phyloP scores from a whole-genome alignment of 257 asterid genomes.

The Scutellaria baicalensis region DNA sequence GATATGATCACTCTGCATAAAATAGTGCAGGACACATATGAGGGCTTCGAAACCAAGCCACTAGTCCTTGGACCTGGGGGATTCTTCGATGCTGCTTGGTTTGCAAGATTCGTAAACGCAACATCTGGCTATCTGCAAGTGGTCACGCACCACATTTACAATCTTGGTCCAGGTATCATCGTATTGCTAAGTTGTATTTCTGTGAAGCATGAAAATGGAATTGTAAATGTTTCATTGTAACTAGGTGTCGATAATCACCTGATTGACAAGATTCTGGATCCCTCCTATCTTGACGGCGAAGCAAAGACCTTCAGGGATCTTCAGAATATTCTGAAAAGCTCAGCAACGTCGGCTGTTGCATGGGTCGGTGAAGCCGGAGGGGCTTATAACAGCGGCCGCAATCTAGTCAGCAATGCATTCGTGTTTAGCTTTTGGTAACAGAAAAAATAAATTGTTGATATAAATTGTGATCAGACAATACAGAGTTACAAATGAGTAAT shows the following conservation, averaged over 20 bases:
- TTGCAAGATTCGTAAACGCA: conserved; percentile 30
- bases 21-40: conserved; percentile 46
- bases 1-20: conserved; percentile 43
- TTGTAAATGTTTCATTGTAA: not conserved
- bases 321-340: conserved; percentile 31
- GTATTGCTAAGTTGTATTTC: not conserved
- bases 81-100: conserved; percentile 63
- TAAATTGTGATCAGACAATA: not conserved
- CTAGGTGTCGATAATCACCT: conserved; percentile 63
- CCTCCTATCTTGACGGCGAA: conserved; percentile 58
- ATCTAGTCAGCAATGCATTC: conserved; percentile 71
- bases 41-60: conserved; percentile 38
- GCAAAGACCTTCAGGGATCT: conserved; percentile 47
- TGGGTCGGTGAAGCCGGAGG: conserved; percentile 94
- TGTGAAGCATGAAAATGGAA: not conserved
- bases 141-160: conserved; percentile 82
- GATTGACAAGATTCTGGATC: conserved; percentile 65
- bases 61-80: conserved; percentile 83
- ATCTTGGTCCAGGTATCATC: conserved; percentile 77
- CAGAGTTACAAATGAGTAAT: not conserved
- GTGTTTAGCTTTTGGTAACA: conserved; percentile 76
- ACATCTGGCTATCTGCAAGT: conserved; percentile 52
- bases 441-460: not conserved
- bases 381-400: conserved; percentile 75
- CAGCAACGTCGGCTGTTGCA: conserved; percentile 37